Evolutionary conservation across 192 early-diverging fungal species (phyloP), one percentile per base, ranked within the genome.

Genomic region (Glomus cerebriforme): DNA sequence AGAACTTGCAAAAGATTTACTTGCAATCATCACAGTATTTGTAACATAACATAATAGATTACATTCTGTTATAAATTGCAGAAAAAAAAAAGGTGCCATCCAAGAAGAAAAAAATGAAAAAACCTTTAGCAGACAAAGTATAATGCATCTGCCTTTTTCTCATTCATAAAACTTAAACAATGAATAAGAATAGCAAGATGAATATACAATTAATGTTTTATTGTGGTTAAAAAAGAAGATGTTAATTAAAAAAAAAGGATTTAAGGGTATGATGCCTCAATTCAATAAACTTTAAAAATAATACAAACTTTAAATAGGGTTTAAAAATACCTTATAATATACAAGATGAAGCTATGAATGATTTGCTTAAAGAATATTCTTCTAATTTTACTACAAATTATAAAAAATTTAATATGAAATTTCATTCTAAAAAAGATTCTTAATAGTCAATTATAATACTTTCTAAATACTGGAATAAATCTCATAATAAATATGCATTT

Each of bases 281-380:
- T 24, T 4, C 49, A n/a, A n/a, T n/a, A n/a, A n/a, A n/a, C n/a
- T n/a, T n/a, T n/a, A n/a, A n/a, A n/a, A n/a, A n/a, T n/a, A 47
- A 70, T 43, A 70, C 35, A 3, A 70, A 70, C 4, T 19, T 70
- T 47, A 17, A 73, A 31, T 73, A 2, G 49, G 29, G 54, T 32
- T 0, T 73, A 4, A n/a, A 58, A 59, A 73, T 26, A 0, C 26
- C 72, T 59, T 73, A 73, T 58, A n/a, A 73, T 49, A 59, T 73
- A 58, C 72, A 59, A 58, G 15, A 73, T 73, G 31, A 73, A 73
- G 49, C 17, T n/a, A 73, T 59, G 3, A 73, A 73, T 73, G 72
- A 73, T 26, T 73, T n/a, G n/a, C n/a, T n/a, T n/a, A n/a, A n/a
- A n/a, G n/a, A n/a, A n/a, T n/a, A n/a, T n/a, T n/a, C n/a, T n/a